phyloP scores from a whole-genome alignment of 305 asterid species.

The Caryopteris hybrid region DNA sequence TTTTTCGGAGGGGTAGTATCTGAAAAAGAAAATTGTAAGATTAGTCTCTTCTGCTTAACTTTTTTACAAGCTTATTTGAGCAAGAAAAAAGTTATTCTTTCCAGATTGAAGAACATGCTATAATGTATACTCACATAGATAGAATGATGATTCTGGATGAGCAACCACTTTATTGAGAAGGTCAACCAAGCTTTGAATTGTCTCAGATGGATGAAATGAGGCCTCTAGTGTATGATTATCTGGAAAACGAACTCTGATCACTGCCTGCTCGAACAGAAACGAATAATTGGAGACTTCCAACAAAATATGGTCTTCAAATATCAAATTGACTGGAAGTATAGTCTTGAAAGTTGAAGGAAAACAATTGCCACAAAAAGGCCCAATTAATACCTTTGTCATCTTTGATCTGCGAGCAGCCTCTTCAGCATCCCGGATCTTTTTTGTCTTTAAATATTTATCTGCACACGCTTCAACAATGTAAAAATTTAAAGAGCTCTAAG shows the following conservation, averaged over 20 bases:
- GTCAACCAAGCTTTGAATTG: conserved; percentile 70
- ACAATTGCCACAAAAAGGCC: conserved; percentile 7
- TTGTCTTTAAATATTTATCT: conserved; percentile 82
- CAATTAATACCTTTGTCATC: conserved; percentile 69
- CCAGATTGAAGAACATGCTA: background rate
- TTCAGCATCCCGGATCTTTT: conserved; percentile 83
- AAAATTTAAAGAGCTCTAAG: background rate
- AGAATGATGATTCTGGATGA: conserved; percentile 71
- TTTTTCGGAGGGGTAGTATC: conserved; percentile 98
- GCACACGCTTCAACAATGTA: conserved; percentile 19
- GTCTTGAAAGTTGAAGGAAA: background rate
- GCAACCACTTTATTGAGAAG: conserved; percentile 59
- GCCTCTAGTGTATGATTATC: conserved; percentile 89
- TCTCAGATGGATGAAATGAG: conserved; percentile 83
- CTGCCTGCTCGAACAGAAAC: conserved; percentile 45
- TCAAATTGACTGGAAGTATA: background rate
- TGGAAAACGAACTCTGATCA: conserved; percentile 85
- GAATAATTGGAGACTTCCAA: conserved; percentile 4
- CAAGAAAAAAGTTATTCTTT: background rate
- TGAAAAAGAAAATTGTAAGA: conserved; percentile 26
- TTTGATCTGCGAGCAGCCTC: conserved; percentile 81
- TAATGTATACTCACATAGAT: conserved; percentile 53
- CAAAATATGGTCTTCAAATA: conserved; percentile 5
- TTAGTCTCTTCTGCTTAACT: conserved; percentile 7
- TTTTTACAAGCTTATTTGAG: conserved; percentile 5